Evolutionary conservation across 2,329 filamentous ascomycete genomes (phyloP).

Genomic region (Epicoccum nigrum): DNA sequence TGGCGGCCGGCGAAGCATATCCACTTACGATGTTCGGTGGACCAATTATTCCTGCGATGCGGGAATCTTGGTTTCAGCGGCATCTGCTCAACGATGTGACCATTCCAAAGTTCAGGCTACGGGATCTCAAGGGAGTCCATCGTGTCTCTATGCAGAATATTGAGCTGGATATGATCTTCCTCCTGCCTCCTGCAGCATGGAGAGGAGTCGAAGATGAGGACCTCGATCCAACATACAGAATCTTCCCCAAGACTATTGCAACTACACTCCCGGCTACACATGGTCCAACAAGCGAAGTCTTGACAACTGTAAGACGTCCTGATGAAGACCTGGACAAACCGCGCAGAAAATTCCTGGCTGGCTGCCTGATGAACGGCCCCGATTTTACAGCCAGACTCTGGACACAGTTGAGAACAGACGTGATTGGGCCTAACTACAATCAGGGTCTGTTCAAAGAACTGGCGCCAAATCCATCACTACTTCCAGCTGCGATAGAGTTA

Average conservation of each 20-base stretch:
- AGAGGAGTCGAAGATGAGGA: not conserved
- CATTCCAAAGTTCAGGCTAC: constrained; percentile 11
- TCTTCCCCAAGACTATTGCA: constrained; percentile 4
- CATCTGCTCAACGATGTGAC: constrained; percentile 1
- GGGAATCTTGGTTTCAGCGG: constrained; percentile 18
- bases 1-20: constrained; percentile 21
- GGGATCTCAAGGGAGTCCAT: constrained; percentile 12
- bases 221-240: not conserved
- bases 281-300: not conserved
- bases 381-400: constrained; percentile 19
- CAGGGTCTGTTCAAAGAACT: constrained; percentile 11
- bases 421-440: constrained; percentile 22
- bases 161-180: constrained; percentile 19
- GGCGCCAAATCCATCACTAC: constrained; percentile 5
- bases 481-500: constrained; percentile 7
- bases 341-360: constrained; percentile 20
- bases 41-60: not conserved
- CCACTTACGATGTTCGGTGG: constrained; percentile 19
- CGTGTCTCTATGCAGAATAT: constrained; percentile 15
- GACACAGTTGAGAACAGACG: constrained; percentile 19
- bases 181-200: not conserved
- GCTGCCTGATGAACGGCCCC: constrained; percentile 18
- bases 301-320: not conserved
- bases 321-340: constrained; percentile 7
- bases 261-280: not conserved